A percentile compares a stretch with the other conserved stretches of the same genome.
These are phyloP conservation scores for Pisolithus thermaeus DNA, from an alignment of 1,284 basidiomycete genomes.

Conservation along the genomic window DNA sequence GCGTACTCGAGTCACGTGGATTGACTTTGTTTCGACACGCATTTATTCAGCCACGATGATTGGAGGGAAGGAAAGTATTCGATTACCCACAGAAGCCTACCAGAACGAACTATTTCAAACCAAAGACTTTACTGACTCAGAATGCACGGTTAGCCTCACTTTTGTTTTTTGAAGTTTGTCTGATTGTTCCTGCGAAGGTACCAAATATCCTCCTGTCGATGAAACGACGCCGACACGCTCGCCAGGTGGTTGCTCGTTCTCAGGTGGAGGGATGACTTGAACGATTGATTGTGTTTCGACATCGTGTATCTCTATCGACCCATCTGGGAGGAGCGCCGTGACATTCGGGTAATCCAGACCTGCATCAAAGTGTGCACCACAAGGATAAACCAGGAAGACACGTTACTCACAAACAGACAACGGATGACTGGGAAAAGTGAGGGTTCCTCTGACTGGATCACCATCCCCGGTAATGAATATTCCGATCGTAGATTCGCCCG, in stretches of 20 bases:
- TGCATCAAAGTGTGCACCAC: constrained; percentile 26
- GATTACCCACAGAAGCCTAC: neutral
- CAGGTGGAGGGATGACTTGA: constrained; percentile 61
- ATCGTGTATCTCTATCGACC: constrained; percentile 76
- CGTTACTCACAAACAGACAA: constrained; percentile 64
- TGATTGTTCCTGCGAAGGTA: constrained; percentile 53
- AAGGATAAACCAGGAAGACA: neutral
- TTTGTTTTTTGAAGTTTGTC: constrained; percentile 47
- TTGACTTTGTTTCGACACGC: constrained; percentile 10
- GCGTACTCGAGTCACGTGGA: constrained; percentile 20
- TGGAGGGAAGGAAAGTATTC: constrained; percentile 4
- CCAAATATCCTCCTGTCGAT: constrained; percentile 50
- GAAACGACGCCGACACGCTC: constrained; percentile 37
- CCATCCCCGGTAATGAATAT: constrained; percentile 80
- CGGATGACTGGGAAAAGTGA: constrained; percentile 81
- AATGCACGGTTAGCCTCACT: constrained; percentile 18
- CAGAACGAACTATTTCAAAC: constrained; percentile 2
- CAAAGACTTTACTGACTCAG: constrained; percentile 5
- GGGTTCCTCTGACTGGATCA: constrained; percentile 83
- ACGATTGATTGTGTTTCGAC: constrained; percentile 69
- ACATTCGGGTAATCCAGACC: constrained; percentile 80
- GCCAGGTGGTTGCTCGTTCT: constrained; percentile 20
- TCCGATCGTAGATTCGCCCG: constrained; percentile 71
- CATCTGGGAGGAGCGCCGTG: constrained; percentile 71
- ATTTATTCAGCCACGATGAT: neutral